Evolutionary conservation across 2,329 filamentous ascomycete species (phyloP).

Genomic region (Pseudocercospora ulei): DNA sequence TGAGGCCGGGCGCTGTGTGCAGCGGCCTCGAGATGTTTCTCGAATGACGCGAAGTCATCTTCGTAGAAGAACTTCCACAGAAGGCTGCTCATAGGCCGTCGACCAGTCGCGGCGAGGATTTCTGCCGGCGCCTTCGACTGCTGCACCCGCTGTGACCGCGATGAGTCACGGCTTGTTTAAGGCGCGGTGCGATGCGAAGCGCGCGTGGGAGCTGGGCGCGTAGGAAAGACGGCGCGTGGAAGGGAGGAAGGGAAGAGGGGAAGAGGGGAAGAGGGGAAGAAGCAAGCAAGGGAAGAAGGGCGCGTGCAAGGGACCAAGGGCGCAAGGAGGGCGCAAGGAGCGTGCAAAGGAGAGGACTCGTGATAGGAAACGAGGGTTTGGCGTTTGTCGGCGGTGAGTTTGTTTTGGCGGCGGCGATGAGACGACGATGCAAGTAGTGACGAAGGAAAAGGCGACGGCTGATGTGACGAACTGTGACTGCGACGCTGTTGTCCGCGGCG

Average conservation of each 20-base stretch:
- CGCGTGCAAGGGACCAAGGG: too few species aligned
- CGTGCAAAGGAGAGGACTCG: too few species aligned
- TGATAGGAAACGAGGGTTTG: too few species aligned
- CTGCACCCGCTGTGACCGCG: slow-evolving; percentile 80
- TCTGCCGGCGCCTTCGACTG: slow-evolving; percentile 47
- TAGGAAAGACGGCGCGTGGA: slow-evolving; percentile 2
- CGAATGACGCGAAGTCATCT: slow-evolving; percentile 95
- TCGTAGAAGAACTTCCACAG: slow-evolving; percentile 95
- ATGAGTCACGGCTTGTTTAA: slow-evolving; percentile 84
- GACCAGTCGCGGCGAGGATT: slow-evolving; percentile 31
- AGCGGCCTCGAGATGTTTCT: slow-evolving; percentile 67
- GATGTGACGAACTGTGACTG: too few species aligned
- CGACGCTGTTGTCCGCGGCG: too few species aligned
- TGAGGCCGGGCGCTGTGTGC: slow-evolving; percentile 48
- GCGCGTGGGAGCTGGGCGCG: slow-evolving; percentile 32
- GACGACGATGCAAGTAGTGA: too few species aligned
- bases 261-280: neutral
- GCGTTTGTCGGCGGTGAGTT: too few species aligned
- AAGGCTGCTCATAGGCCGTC: slow-evolving; percentile 77
- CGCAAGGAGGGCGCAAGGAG: too few species aligned
- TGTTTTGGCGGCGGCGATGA: too few species aligned
- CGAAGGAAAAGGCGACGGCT: too few species aligned
- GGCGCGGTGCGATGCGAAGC: slow-evolving; percentile 52
- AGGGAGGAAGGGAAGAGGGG: neutral
- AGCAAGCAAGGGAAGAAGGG: too few species aligned